These are phyloP conservation scores for Lactarius quietus DNA, from an alignment of 768 basidiomycete genomes.

Conservation along the genomic window DNA sequence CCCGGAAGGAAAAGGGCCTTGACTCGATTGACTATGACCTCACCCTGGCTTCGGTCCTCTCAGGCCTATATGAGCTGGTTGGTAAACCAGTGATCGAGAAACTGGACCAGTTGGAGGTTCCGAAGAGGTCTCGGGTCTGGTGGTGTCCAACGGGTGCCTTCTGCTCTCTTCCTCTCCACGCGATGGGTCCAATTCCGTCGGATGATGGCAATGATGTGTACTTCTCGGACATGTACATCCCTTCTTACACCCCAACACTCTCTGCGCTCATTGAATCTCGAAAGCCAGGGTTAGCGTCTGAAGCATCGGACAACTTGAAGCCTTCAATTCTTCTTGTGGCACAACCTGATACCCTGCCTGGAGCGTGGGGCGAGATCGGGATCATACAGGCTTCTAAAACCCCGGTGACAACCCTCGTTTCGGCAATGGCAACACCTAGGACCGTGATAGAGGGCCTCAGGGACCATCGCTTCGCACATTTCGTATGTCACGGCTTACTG, in stretches of 20 bases:
- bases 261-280: too few relatives aligned
- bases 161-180: conserved; percentile 9
- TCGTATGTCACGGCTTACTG: too few relatives aligned
- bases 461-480: too few relatives aligned
- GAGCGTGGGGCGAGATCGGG: conserved; percentile 1
- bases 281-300: neutral
- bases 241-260: too few relatives aligned
- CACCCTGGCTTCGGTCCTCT: neutral
- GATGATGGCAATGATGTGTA: neutral
- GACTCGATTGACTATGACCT: neutral
- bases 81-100: too few relatives aligned
- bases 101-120: neutral
- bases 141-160: neutral
- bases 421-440: neutral
- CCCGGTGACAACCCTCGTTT: neutral
- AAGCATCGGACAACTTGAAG: neutral
- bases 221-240: neutral
- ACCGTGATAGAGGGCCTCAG: neutral
- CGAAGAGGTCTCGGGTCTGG: neutral
- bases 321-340: conserved; percentile 6
- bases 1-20: neutral
- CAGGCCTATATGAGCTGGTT: neutral
- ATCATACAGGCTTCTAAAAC: neutral
- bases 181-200: conserved; percentile 10
- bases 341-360: neutral